Evolutionary conservation across 2,329 filamentous ascomycete species (phyloP), one percentile per base, ranked within the genome.

Genomic region (Colletotrichum costaricense): DNA sequence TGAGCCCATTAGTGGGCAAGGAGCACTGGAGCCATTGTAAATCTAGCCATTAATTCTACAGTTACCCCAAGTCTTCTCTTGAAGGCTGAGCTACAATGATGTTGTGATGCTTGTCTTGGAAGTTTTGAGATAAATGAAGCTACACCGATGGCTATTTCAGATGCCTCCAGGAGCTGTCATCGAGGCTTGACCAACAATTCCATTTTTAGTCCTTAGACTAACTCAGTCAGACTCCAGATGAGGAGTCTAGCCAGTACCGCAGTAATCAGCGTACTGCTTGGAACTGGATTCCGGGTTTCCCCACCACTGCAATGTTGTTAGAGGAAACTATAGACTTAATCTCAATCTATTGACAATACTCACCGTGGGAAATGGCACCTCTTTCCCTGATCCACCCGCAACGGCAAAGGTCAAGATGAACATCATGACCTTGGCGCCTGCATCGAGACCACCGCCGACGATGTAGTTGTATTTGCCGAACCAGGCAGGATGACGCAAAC

Each of bases 401-500:
- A 76, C 75, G 9, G 76, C 60, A 26, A 76, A 77, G 7, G 75
- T 76, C 24, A 76, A 63, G 28, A 77, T 75, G 54, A 77, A 77
- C 65, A 77, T 71, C 72, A 77, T 73, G 19, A 77, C 74, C 74
- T 77, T 73, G 19, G 76, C 72, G 11, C 76, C 76, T 6, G 72
- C 76, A 58, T 77, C 76, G 5, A 77, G 58, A 22, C 67, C 76
- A 5, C 72, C 76, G 1, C 69, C 71, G n/a, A 71, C 69, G 22
- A 74, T 72, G 67, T 78, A 78, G 42, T 79, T 78, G 62, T 78
- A 78, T 71, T 78, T 79, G 49, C 78, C 75, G 58, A 81, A 81
- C 65, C 73, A 74, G 1, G 72, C 76, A 3, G 77, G 77, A 56
- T 77, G 60, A 16, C 76, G 74, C 14, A 76, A 74, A 2, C 80